Conservation (phyloP, 495 filamentous ascomycete genomes). For the Penicillium paradoxum region DNA sequence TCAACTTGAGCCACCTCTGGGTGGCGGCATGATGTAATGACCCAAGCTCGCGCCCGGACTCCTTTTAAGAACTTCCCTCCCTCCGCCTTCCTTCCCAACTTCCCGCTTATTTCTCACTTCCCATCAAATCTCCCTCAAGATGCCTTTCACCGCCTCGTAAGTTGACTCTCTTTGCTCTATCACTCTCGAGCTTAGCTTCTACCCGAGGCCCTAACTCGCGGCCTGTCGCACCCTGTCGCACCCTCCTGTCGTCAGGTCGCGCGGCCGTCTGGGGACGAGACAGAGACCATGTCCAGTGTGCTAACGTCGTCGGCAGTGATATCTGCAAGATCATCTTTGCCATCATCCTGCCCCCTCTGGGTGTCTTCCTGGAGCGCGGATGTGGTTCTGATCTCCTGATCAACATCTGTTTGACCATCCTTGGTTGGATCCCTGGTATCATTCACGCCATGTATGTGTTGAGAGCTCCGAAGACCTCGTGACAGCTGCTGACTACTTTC, state of each 20-base stretch:
- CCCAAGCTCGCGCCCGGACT: constrained; percentile 3
- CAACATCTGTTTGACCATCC: constrained; percentile 80
- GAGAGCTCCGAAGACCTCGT: neutral
- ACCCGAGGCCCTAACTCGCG: neutral
- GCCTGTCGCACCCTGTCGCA: neutral
- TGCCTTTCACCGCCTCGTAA: constrained; percentile 65
- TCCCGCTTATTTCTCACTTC: neutral
- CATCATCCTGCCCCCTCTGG: constrained; percentile 80
- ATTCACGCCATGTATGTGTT: constrained; percentile 63
- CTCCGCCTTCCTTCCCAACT: neutral
- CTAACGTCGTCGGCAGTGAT: constrained; percentile 49
- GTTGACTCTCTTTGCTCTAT: constrained; percentile 14
- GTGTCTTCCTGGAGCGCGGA: constrained; percentile 87
- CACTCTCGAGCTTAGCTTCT: neutral
- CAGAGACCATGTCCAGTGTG: neutral
- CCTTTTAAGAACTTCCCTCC: constrained; percentile 16
- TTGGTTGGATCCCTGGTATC: constrained; percentile 76
- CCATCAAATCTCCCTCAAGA: constrained; percentile 28
- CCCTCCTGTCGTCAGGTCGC: neutral
- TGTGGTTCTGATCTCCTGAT: constrained; percentile 78
- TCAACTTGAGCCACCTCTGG: too few relatives aligned
- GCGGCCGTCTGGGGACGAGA: neutral
- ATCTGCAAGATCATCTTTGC: constrained; percentile 91
- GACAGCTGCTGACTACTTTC: neutral
- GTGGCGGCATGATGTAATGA: constrained; percentile 23